These are phyloP conservation scores for Saturnispora ahearnii DNA, from an alignment of 805 yeast genomes.

Conservation along the genomic window DNA sequence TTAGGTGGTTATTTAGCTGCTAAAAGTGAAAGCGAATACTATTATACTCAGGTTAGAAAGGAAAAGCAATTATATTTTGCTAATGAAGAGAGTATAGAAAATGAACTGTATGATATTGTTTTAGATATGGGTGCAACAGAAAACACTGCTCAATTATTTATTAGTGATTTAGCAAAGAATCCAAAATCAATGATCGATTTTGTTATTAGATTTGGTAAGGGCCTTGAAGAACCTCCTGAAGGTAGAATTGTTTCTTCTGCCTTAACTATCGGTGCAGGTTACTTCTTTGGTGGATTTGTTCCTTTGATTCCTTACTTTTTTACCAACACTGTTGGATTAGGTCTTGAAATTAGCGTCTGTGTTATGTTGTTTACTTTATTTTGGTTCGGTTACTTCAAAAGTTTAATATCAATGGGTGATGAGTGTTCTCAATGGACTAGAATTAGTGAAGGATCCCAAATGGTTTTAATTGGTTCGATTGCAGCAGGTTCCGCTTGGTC, in stretches of 20 bases:
- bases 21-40: conserved; percentile 73
- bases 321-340: conserved; percentile 62
- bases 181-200: conserved; percentile 80
- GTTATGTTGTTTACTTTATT: conserved; percentile 84
- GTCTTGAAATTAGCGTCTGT: conserved; percentile 62
- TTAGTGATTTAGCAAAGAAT: conserved; percentile 66
- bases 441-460: conserved; percentile 73
- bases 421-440: conserved; percentile 55
- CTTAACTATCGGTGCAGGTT: conserved; percentile 78
- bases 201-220: conserved; percentile 79
- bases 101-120: conserved; percentile 73
- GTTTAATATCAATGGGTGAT: conserved; percentile 75
- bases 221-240: conserved; percentile 92
- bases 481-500: conserved; percentile 98
- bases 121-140: conserved; percentile 66
- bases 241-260: conserved; percentile 86
- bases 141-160: conserved; percentile 62
- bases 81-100: conserved; percentile 56
- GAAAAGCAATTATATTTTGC: conserved; percentile 63
- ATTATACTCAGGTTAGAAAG: conserved; percentile 57
- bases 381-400: conserved; percentile 78
- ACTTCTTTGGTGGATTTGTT: conserved; percentile 86
- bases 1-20: conserved; percentile 96
- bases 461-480: conserved; percentile 91
- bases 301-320: conserved; percentile 91